Base-by-base conservation (phyloP, 345 rosid genomes). In the Melaleuca alternifolia region DNA sequence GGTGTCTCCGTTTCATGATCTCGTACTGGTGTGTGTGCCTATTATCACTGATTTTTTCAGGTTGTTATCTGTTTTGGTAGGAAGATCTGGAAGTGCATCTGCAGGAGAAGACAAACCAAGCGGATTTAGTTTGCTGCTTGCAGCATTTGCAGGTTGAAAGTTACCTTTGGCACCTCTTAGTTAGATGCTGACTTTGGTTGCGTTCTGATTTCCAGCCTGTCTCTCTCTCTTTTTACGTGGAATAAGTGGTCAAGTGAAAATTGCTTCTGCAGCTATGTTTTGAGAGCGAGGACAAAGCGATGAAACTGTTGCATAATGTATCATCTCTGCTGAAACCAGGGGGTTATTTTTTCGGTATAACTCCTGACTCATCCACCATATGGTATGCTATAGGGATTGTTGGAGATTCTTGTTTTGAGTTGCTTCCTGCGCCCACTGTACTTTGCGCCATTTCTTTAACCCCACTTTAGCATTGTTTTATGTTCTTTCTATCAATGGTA, bases 281-380 rank as follows among this genome's bases (percentile, higher is more conserved):
- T 88, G 98, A 95, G 88, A 96, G 93, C 24, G 98, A 97, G 93
- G 99, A 97, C 90, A 95, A 92, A 89, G 99, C 97, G 26, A 95
- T 96, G 90, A 95, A 90, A 89, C 98, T 97, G 84, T 87, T 97
- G 26, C 90, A 91, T 86, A 97, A 94, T 92, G 99, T 95, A 33
- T 92, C 99, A 15, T 92, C 92, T 86, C 88, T 97, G 92, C 93
- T 96, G 87, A 95, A 96, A 89, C 97, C 99, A 0, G 98, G 99
- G 90, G 99, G 99, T 87, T 97, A 94, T 92, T 96, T 96, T 91
- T 92, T 97, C 21, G 99, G 99, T 88, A 93, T 97, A 89, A 94
- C 96, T 93, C 98, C 98, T 81, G 99, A 97, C 93, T 96, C 99
- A 84, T 96, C 99, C 92, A 97, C 98, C 13, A 95, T 97, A 92